These are phyloP conservation scores for Passiflora organensis DNA, from an alignment of 345 rosid species.

Conservation along the genomic window DNA sequence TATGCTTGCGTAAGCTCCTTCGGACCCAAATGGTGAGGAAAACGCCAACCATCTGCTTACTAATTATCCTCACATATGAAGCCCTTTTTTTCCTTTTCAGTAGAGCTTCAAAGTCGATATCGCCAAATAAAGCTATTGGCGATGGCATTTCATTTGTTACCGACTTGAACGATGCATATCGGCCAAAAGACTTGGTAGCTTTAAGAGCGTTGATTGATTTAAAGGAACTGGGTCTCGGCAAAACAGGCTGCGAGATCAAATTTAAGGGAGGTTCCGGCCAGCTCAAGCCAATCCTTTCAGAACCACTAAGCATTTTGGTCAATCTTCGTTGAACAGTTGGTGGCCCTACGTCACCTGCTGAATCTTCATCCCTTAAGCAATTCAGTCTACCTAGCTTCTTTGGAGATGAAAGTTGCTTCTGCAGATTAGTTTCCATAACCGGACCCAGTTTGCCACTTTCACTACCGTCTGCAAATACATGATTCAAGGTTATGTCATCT, in stretches of 20 bases:
- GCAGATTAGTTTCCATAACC: slow-evolving; percentile 37
- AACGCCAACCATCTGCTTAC: slow-evolving; percentile 95
- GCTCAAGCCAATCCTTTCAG: slow-evolving; percentile 69
- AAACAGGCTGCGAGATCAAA: slow-evolving; percentile 50
- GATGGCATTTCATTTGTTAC: slow-evolving; percentile 29
- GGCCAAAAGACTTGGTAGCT: slow-evolving; percentile 50
- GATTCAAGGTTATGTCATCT: not conserved
- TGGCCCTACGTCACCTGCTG: slow-evolving; percentile 14
- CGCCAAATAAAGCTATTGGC: slow-evolving; percentile 53
- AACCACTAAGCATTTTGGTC: slow-evolving; percentile 55
- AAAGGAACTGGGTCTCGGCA: slow-evolving; percentile 58
- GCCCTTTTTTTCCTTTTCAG: slow-evolving; percentile 67
- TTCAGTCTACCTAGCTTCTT: slow-evolving; percentile 63
- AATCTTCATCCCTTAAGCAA: slow-evolving; percentile 45
- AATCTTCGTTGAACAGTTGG: slow-evolving; percentile 24
- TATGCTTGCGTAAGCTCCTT: slow-evolving; percentile 75
- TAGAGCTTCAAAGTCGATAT: slow-evolving; percentile 55
- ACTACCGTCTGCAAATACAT: slow-evolving; percentile 2
- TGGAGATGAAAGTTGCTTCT: slow-evolving; percentile 48
- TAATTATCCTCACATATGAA: slow-evolving; percentile 65
- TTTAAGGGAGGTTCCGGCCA: slow-evolving; percentile 90
- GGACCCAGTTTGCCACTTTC: slow-evolving; percentile 24
- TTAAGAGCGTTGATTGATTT: slow-evolving; percentile 48
- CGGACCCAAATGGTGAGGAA: slow-evolving; percentile 88
- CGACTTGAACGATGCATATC: slow-evolving; percentile 60